Base-by-base conservation (phyloP, 2,329 filamentous ascomycete species). In the Cytospora schulzeri region DNA sequence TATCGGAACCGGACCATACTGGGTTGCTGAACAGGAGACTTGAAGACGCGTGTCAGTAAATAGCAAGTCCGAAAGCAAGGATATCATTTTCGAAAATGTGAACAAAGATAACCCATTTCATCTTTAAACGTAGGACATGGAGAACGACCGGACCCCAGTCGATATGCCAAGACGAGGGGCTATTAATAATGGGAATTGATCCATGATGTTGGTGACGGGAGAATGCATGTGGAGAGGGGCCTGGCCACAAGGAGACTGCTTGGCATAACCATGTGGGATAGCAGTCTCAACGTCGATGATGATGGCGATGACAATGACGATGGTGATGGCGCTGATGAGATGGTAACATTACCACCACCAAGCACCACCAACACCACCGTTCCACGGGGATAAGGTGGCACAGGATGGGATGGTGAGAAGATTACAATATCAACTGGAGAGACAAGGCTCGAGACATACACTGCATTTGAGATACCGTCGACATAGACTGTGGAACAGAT, bases 1-100 rank as follows among this genome's bases (percentile, higher is more conserved):
- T 81, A 67, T 77, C 77, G 61, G 78, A 78, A 69, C 81, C 81
- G 60, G 76, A 77, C 80, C 82, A 86, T 62, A 79, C 79, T 33
- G 85, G 85, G 74, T 86, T 86, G 76, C 81, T 87, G 74, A 87
- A 85, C 66, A 87, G 78, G 73, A 86, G 80, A 76, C 85, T 86
- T 35, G 11, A 6, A 22, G 28, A 6, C 14, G 28, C 15, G 31
- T 33, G 56, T 67, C 19, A 56, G 48, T 50, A 45, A 14, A 53
- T 65, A 31, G 65, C 66, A 33, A 68, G 55, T 24, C 57, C 22
- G 52, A 22, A 19, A 24, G 51, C 15, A 15, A 51, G 9, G 19
- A 61, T 48, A 55, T 59, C 35, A 57, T 38, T 57, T 11, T 28
- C 15, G 28, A 38, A 35, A 28, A 5, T 38, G 38, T 41, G 58